Conservation (phyloP, 768 basidiomycete species). For the Nidularia pulvinata region DNA sequence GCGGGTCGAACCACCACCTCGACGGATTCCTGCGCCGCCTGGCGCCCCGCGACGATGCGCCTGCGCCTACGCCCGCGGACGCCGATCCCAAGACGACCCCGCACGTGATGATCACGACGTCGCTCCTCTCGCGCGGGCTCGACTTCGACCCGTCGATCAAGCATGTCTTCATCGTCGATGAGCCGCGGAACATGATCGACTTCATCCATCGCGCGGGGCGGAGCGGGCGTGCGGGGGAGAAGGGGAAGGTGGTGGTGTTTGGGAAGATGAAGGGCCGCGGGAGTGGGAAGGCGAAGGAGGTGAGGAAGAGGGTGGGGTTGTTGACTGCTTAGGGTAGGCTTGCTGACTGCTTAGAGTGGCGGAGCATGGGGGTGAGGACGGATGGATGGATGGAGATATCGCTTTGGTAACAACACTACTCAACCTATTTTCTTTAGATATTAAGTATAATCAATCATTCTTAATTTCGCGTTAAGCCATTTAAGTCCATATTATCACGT, state of each 20-base stretch:
- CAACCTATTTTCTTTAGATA: too few species aligned
- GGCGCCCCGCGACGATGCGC: neutral
- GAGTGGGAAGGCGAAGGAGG: constrained; percentile 46
- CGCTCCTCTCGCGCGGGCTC: constrained; percentile 86
- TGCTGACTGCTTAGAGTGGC: too few species aligned
- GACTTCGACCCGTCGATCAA: constrained; percentile 81
- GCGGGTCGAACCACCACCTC: constrained; percentile 78
- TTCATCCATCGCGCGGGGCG: constrained; percentile 92
- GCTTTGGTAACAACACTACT: too few species aligned
- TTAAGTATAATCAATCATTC: too few species aligned
- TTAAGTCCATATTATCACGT: too few species aligned
- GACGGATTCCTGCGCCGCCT: constrained; percentile 61
- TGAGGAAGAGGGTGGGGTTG: constrained; percentile 48
- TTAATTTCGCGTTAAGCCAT: too few species aligned
- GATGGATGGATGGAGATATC: too few species aligned
- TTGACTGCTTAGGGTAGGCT: constrained; percentile 11
- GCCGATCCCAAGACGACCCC: constrained; percentile 37
- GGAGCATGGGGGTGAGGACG: too few species aligned
- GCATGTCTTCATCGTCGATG: constrained; percentile 87
- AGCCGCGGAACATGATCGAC: constrained; percentile 88
- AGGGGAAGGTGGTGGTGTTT: constrained; percentile 76
- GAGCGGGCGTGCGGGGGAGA: constrained; percentile 71
- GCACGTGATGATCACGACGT: constrained; percentile 85
- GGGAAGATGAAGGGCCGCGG: constrained; percentile 70
- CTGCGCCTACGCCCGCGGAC: constrained; percentile 11